Percentiles rank a stretch among this genome's conserved stretches.
These are phyloP conservation scores for Corymbia calophylla DNA, from an alignment of 441 rosid genomes.

Conservation along the genomic window DNA sequence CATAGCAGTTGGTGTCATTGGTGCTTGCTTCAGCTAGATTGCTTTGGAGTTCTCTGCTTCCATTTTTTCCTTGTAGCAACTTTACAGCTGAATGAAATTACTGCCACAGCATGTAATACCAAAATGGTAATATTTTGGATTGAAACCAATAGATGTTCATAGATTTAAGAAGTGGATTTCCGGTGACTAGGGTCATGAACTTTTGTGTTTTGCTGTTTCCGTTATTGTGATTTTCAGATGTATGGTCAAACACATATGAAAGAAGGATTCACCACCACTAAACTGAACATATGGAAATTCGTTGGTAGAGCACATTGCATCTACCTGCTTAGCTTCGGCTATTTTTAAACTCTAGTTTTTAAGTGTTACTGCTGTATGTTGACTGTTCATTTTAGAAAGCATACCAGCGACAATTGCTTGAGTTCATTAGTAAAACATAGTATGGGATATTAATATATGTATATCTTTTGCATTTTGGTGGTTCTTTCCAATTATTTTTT, in stretches of 20 bases:
- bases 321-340: background rate
- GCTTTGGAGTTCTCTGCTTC: background rate
- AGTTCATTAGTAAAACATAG: background rate
- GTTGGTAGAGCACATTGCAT: background rate
- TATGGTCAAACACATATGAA: background rate
- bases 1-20: background rate
- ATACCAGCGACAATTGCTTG: background rate
- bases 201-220: background rate
- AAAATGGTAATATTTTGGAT: background rate
- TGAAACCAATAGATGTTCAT: background rate
- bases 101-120: background rate
- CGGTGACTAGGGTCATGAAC: background rate
- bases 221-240: background rate
- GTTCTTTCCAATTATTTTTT: constrained; percentile 8
- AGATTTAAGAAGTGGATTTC: background rate
- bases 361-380: background rate
- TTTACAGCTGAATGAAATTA: background rate
- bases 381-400: background rate
- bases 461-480: background rate
- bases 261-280: background rate
- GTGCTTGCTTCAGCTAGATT: background rate
- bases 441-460: background rate
- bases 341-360: background rate
- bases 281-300: background rate
- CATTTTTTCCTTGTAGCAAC: background rate